phyloP scores from a whole-genome alignment of 2,329 filamentous ascomycete genomes.

The Trichoderma harzianum region DNA sequence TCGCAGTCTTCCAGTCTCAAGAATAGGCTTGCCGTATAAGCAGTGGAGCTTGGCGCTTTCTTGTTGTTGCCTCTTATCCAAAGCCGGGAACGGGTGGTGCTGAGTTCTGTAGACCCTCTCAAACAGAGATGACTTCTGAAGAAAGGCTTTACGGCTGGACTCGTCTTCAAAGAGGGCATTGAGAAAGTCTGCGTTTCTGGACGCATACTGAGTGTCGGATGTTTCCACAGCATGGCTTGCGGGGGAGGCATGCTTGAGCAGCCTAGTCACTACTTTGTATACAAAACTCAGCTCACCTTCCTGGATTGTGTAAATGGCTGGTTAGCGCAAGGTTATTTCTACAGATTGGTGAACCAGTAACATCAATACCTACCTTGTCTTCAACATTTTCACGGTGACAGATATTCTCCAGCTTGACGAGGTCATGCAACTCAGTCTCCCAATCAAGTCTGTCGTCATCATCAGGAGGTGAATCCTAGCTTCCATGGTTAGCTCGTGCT shows the following conservation, averaged over 20 bases:
- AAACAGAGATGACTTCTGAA: constrained; percentile 63
- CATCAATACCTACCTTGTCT: constrained; percentile 38
- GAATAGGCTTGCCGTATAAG: constrained; percentile 61
- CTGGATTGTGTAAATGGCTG: constrained; percentile 25
- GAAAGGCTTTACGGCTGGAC: constrained; percentile 55
- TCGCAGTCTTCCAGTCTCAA: constrained; percentile 36
- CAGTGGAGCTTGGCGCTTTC: constrained; percentile 68
- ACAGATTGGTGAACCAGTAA: neutral
- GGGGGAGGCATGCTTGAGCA: constrained; percentile 45
- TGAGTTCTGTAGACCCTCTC: constrained; percentile 40
- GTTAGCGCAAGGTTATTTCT: neutral
- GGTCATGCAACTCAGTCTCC: constrained; percentile 42
- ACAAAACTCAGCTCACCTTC: constrained; percentile 48
- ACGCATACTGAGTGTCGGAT: constrained; percentile 39
- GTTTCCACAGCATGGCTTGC: constrained; percentile 30
- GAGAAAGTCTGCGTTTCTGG: constrained; percentile 47
- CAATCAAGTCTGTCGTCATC: constrained; percentile 39
- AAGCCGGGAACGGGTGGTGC: neutral
- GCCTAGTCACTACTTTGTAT: constrained; percentile 41
- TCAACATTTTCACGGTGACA: constrained; percentile 33
- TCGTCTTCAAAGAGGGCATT: constrained; percentile 42
- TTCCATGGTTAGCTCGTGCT: neutral
- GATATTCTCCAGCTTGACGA: constrained; percentile 43
- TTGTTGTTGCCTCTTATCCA: constrained; percentile 45
- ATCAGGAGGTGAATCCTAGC: constrained; percentile 26